A percentile compares a stretch with the other conserved stretches of the same genome.
Evolutionary conservation across 176 grass and related monocot species (phyloP).

Genomic region (Tuctoria greenei): DNA sequence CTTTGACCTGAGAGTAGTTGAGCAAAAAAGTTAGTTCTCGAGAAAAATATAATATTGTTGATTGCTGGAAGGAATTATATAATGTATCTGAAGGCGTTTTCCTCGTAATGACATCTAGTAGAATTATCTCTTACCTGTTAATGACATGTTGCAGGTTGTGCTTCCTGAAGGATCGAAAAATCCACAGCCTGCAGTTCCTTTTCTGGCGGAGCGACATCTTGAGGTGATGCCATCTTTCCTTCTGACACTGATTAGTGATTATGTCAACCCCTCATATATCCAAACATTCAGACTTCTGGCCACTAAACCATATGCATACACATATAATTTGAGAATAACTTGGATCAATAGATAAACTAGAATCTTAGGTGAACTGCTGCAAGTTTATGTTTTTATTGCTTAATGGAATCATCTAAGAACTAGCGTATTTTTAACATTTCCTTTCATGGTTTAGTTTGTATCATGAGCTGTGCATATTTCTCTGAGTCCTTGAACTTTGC

Average conservation of each 20-base stretch:
- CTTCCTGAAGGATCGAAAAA: constrained; percentile 79
- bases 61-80: background rate
- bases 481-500: background rate
- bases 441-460: background rate
- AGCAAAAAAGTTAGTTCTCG: background rate
- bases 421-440: background rate
- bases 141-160: constrained; percentile 47
- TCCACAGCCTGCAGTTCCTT: constrained; percentile 61
- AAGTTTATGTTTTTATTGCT: background rate
- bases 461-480: constrained; percentile 3
- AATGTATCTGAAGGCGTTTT: background rate
- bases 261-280: background rate
- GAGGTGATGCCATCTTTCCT: constrained; percentile 46
- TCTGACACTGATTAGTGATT: constrained; percentile 4
- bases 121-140: constrained; percentile 10
- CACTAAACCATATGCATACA: background rate
- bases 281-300: background rate
- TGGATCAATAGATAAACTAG: background rate
- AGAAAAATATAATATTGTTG: background rate
- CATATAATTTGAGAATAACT: background rate
- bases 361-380: background rate
- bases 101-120: constrained; percentile 7
- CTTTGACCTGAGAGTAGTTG: constrained; percentile 5
- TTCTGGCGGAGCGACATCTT: constrained; percentile 56
- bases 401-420: constrained; percentile 13